Conservation (phyloP, 306 rosid species). For the Trifolium fragiferum region DNA sequence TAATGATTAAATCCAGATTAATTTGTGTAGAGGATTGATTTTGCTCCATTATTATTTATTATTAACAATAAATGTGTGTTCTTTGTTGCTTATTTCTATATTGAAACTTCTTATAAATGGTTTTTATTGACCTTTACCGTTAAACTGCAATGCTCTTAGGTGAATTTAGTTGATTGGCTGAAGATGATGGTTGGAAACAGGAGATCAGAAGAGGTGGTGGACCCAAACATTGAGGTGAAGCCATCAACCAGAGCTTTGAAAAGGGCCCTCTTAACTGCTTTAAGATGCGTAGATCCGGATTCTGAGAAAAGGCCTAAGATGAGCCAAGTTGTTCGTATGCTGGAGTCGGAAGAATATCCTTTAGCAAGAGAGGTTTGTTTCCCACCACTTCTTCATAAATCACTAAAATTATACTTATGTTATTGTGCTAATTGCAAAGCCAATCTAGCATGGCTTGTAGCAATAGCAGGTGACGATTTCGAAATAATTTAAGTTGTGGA, state of each 20-base stretch:
- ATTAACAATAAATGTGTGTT: slow-evolving; percentile 29
- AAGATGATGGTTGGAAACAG: slow-evolving; percentile 95
- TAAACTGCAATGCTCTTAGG: slow-evolving; percentile 53
- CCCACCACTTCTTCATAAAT: not conserved
- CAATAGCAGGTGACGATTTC: not conserved
- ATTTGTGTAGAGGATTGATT: not conserved
- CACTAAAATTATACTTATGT: not conserved
- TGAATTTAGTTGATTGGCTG: slow-evolving; percentile 91
- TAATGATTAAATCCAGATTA: not conserved
- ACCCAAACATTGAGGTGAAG: slow-evolving; percentile 77
- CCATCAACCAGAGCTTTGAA: slow-evolving; percentile 89
- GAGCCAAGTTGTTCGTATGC: slow-evolving; percentile 91
- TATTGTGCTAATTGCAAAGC: not conserved
- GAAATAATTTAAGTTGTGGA: not conserved
- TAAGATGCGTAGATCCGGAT: slow-evolving; percentile 94
- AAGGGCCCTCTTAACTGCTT: slow-evolving; percentile 83
- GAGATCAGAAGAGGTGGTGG: slow-evolving; percentile 89
- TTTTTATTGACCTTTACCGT: slow-evolving; percentile 29
- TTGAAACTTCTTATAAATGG: slow-evolving; percentile 17
- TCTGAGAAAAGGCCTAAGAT: slow-evolving; percentile 93
- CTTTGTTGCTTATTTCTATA: slow-evolving; percentile 1
- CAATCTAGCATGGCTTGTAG: not conserved
- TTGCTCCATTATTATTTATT: slow-evolving; percentile 8
- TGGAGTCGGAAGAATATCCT: slow-evolving; percentile 93
- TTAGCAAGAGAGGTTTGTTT: slow-evolving; percentile 79